These are phyloP conservation scores for Kwoniella botswanensis DNA, from an alignment of 768 basidiomycete genomes.

Conservation along the genomic window DNA sequence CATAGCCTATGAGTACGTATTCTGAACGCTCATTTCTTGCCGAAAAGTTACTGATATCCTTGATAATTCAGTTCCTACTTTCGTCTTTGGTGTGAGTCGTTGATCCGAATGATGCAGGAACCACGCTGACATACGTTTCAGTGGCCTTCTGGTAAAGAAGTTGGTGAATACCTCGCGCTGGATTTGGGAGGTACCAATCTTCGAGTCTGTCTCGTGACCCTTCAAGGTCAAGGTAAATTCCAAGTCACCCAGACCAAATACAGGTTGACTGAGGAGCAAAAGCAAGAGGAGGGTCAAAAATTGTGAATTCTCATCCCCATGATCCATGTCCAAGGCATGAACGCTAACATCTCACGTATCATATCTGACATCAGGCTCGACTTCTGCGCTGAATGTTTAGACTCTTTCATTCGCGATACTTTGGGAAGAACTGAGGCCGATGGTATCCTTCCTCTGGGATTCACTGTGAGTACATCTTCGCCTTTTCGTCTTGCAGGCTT, in stretches of 20 bases:
- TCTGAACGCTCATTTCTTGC: too few relatives aligned
- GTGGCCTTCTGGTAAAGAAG: constrained; percentile 89
- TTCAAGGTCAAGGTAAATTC: constrained; percentile 92
- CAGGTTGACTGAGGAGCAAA: constrained; percentile 94
- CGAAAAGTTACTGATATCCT: constrained; percentile 10
- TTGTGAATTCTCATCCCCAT: constrained; percentile 61
- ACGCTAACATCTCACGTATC: neutral
- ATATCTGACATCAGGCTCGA: constrained; percentile 64
- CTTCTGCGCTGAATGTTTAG: constrained; percentile 93
- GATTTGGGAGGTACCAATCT: constrained; percentile 81
- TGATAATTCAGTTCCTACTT: constrained; percentile 86
- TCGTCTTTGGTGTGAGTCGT: constrained; percentile 68
- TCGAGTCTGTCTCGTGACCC: constrained; percentile 94
- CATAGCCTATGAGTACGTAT: constrained; percentile 54
- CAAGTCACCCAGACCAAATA: constrained; percentile 98
- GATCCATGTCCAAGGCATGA: too few relatives aligned
- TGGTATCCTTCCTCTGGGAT: constrained; percentile 78
- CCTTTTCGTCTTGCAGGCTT: constrained; percentile 42
- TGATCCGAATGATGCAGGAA: neutral
- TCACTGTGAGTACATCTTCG: constrained; percentile 71
- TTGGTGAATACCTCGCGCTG: constrained; percentile 85
- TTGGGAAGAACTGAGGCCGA: constrained; percentile 59
- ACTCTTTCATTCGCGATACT: constrained; percentile 82
- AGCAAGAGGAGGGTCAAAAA: constrained; percentile 93
- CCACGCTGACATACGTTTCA: constrained; percentile 9